A percentile compares a stretch with the other conserved stretches of the same genome.
Evolutionary conservation across 2,329 filamentous ascomycete species (phyloP).

Genomic region (Gnomoniopsis smithogilvyi): DNA sequence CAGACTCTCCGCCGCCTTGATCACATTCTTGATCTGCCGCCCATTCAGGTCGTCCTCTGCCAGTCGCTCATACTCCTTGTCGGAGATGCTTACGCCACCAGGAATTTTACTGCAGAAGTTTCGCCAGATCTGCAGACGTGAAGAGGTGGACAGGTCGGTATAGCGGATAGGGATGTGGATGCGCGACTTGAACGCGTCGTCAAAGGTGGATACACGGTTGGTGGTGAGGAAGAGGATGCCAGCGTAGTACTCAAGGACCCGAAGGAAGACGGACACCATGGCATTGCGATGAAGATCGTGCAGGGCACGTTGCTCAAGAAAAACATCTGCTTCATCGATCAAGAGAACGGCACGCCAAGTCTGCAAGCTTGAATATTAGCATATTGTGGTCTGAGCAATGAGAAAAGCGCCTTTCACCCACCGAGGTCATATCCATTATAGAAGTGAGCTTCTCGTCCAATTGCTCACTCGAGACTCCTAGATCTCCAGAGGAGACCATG

Average conservation of each 20-base stretch:
- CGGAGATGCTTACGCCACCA: conserved; percentile 23
- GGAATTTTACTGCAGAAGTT: conserved; percentile 20
- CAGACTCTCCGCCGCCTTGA: conserved; percentile 28
- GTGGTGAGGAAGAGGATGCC: conserved; percentile 40
- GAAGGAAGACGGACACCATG: conserved; percentile 19
- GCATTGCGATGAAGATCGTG: conserved; percentile 18
- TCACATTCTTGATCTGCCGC: conserved; percentile 28
- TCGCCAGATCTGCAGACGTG: conserved; percentile 19
- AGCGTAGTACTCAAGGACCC: conserved; percentile 33
- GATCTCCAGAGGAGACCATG: conserved; percentile 27
- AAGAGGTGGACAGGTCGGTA: conserved; percentile 15
- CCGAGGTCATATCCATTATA: conserved; percentile 17
- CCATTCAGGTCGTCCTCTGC: conserved; percentile 24
- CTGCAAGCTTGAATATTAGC: background rate
- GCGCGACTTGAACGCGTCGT: conserved; percentile 37
- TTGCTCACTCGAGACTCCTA: conserved; percentile 16
- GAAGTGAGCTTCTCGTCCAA: conserved; percentile 11
- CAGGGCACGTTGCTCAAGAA: conserved; percentile 19
- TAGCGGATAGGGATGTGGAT: conserved; percentile 35
- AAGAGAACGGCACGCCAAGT: conserved; percentile 24
- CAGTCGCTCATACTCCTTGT: conserved; percentile 19
- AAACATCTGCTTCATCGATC: conserved; percentile 24
- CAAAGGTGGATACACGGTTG: conserved; percentile 37
- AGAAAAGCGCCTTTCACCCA: background rate
- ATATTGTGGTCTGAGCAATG: background rate